phyloP scores from a whole-genome alignment of 2,329 filamentous ascomycete genomes.

The Huntiella abstrusa region DNA sequence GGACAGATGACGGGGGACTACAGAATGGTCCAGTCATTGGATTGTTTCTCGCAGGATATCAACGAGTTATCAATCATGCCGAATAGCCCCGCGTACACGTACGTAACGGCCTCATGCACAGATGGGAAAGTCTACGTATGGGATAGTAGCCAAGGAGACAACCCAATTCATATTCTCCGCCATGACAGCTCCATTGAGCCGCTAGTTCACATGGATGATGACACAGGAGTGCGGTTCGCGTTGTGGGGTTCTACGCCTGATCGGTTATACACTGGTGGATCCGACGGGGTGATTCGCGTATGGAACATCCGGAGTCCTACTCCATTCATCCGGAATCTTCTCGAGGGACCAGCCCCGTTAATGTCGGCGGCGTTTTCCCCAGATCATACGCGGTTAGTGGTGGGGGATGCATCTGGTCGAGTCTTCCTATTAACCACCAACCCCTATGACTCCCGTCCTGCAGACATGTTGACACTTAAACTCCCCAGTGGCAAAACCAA shows the following conservation, averaged over 20 bases:
- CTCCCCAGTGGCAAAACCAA: slow-evolving; percentile 16
- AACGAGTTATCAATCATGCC: slow-evolving; percentile 43
- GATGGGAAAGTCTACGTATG: slow-evolving; percentile 44
- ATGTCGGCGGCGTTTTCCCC: slow-evolving; percentile 40
- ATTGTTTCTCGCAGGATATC: slow-evolving; percentile 40
- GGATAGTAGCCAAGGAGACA: slow-evolving; percentile 38
- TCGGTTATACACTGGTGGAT: slow-evolving; percentile 43
- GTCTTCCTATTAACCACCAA: slow-evolving; percentile 36
- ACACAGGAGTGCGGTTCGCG: slow-evolving; percentile 44
- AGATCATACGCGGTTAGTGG: slow-evolving; percentile 32
- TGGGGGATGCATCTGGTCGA: slow-evolving; percentile 43
- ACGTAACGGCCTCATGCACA: slow-evolving; percentile 42
- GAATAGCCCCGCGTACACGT: slow-evolving; percentile 30
- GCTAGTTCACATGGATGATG: slow-evolving; percentile 31
- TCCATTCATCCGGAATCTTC: slow-evolving; percentile 29
- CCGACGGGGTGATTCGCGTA: slow-evolving; percentile 42
- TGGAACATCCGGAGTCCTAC: slow-evolving; percentile 34
- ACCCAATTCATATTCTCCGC: slow-evolving; percentile 33
- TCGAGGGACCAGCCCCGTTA: slow-evolving; percentile 36
- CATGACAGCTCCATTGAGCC: slow-evolving; percentile 30
- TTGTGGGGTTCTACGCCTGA: slow-evolving; percentile 39
- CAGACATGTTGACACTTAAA: slow-evolving; percentile 21
- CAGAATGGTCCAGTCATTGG: slow-evolving; percentile 32
- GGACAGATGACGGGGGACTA: slow-evolving; percentile 13
- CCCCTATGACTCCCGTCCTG: slow-evolving; percentile 21